Base-by-base conservation (phyloP, 768 basidiomycete species). In the Mycena rosella region DNA sequence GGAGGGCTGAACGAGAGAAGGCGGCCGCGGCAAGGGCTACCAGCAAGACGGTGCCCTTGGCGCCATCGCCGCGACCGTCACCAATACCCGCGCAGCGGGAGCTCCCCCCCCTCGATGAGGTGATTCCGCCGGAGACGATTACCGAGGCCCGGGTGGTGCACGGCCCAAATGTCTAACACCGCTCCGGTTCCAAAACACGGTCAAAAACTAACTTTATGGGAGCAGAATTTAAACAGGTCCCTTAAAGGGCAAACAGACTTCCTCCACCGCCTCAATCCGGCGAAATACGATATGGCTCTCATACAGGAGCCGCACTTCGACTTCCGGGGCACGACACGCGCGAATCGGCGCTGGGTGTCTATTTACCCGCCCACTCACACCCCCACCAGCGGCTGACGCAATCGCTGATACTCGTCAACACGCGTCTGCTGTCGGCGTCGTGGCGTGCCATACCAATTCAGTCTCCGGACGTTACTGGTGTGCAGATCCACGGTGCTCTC, bases 191-290 rank as follows among this genome's bases (percentile, higher is more conserved):
- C 3, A 18, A n/a, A 40, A 14, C 44, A 0, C 30, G 7, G 20
- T 36, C 52, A 34, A 3, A 26, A 42, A 11, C 63, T 78, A 0
- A 48, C 58, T 0, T 70, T 78, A 0, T 69, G 69, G 67, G 73
- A 75, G 47, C 72, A 74, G 15, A 80, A 80, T 59, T 18, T 78
- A 6, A 74, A 75, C 65, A 74, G 75, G 42, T 79, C 78, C 0
- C 54, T 51, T 6, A 20, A 20, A 7, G 57, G 53, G 1, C 69
- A 69, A 34, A 22, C 26, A 13, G 49, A 68, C 22, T 45, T 75
- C 6, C 18, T 70, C 2, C 17, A 67, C 38, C 44, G 24, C 0
- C 27, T 61, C 20, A 49, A 60, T 1, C 64, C 52, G 0, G 14
- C 52, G 3, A 13, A 34, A 2, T 74, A 58, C 34, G 76, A 80